Conservation (phyloP, 257 asterid genomes). For the Jacaranda mimosifolia region DNA sequence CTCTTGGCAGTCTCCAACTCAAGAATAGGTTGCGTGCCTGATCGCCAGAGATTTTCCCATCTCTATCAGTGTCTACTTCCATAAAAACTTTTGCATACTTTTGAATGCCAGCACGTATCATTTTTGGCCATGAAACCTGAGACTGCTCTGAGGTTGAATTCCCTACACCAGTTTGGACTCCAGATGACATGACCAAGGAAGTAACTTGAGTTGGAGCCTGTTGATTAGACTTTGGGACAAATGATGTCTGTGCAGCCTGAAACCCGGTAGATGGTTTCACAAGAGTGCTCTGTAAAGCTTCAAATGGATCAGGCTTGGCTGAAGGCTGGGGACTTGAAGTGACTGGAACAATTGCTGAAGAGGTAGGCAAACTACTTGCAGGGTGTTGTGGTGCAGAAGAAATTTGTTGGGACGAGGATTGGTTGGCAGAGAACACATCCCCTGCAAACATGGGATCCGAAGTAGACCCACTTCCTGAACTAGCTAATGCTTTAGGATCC, state of each 20-base stretch:
- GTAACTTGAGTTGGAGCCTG: constrained; percentile 66
- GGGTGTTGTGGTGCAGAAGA: constrained; percentile 59
- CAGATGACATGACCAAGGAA: constrained; percentile 59
- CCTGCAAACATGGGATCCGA: constrained; percentile 61
- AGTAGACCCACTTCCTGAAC: constrained; percentile 58
- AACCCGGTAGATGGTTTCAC: constrained; percentile 58
- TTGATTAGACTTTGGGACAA: constrained; percentile 65
- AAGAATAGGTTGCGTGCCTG: constrained; percentile 92
- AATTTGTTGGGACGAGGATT: constrained; percentile 53
- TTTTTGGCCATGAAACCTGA: constrained; percentile 90
- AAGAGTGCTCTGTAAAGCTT: constrained; percentile 70
- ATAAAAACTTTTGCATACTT: constrained; percentile 88
- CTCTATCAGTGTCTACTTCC: constrained; percentile 92
- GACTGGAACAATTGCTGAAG: constrained; percentile 63
- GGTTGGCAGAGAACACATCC: constrained; percentile 70
- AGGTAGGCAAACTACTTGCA: constrained; percentile 50
- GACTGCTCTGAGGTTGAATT: constrained; percentile 63
- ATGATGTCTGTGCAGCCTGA: constrained; percentile 59
- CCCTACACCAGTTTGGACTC: constrained; percentile 53
- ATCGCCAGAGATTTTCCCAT: constrained; percentile 88
- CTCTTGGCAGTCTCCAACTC: constrained; percentile 97
- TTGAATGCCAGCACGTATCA: constrained; percentile 93
- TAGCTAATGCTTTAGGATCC: constrained; percentile 55
- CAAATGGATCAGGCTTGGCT: constrained; percentile 76
- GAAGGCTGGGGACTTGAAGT: constrained; percentile 58